A percentile compares a stretch with the other conserved stretches of the same genome.
Evolutionary conservation across 2,329 filamentous ascomycete species (phyloP).

Genomic region (Cercospora beticola): DNA sequence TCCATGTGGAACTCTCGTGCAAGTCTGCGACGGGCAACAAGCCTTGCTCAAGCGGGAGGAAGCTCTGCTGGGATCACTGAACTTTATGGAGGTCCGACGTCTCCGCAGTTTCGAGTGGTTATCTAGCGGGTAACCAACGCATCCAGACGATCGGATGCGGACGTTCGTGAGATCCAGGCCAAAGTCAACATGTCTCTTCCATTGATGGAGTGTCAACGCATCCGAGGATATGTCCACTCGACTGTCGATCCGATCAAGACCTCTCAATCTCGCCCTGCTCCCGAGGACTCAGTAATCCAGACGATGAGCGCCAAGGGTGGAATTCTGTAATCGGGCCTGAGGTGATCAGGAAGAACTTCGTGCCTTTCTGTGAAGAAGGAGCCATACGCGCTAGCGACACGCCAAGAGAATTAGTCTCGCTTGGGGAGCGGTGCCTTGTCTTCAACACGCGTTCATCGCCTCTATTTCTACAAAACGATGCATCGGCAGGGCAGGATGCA

Average conservation of each 20-base stretch:
- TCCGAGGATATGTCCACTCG: not conserved
- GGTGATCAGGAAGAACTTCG: not conserved
- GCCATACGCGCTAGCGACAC: not conserved
- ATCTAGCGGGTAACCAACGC: not conserved
- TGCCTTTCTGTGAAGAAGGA: not conserved
- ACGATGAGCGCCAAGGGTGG: not conserved
- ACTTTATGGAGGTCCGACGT: not conserved
- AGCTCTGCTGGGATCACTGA: not conserved
- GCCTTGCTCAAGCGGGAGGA: not conserved
- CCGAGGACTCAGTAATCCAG: not conserved
- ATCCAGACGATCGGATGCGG: not conserved
- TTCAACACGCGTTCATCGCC: not conserved
- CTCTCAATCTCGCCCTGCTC: not conserved
- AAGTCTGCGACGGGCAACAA: not conserved
- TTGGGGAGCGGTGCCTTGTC: not conserved
- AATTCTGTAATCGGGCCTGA: not conserved
- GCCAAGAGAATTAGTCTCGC: not conserved
- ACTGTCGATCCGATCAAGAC: not conserved
- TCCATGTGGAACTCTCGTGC: not conserved
- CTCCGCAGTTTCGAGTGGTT: not conserved
- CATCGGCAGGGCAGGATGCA: not conserved
- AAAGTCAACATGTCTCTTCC: not conserved
- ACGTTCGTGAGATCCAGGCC: not conserved
- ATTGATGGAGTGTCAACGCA: not conserved
- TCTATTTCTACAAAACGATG: not conserved